These are phyloP conservation scores for Tetracentron sinense DNA, from an alignment of 164 flowering plant species.

Conservation along the genomic window DNA sequence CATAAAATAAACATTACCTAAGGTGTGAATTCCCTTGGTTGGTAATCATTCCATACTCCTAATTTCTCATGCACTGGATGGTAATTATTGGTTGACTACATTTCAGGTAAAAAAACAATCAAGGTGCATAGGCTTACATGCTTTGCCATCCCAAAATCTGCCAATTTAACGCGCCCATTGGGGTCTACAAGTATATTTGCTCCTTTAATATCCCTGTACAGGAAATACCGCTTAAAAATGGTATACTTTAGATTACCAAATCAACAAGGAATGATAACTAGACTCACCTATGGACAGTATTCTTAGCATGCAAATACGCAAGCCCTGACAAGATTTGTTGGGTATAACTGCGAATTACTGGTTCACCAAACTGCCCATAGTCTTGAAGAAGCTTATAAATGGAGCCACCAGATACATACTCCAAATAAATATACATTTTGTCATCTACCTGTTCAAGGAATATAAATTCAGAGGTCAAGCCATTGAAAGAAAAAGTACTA, in stretches of 20 bases:
- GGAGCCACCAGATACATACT: conserved; percentile 95
- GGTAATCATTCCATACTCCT: not conserved
- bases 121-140: conserved; percentile 51
- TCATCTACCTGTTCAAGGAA: conserved; percentile 65
- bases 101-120: not conserved
- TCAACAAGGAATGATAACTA: not conserved
- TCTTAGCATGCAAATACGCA: conserved; percentile 75
- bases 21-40: not conserved
- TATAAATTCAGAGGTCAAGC: not conserved
- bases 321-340: conserved; percentile 88
- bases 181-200: conserved; percentile 96
- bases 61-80: not conserved
- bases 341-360: conserved; percentile 82
- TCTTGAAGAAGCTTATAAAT: conserved; percentile 92
- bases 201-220: conserved; percentile 87
- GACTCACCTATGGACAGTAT: conserved; percentile 76
- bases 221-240: conserved; percentile 1
- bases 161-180: conserved; percentile 80
- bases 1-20: not conserved
- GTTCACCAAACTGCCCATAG: conserved; percentile 85
- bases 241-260: not conserved
- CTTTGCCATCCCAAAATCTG: conserved; percentile 89
- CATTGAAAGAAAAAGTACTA: not conserved
- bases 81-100: not conserved
- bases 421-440: conserved; percentile 80